phyloP scores from a whole-genome alignment of 2,329 filamentous ascomycete species.

The Alternaria metachromatica region DNA sequence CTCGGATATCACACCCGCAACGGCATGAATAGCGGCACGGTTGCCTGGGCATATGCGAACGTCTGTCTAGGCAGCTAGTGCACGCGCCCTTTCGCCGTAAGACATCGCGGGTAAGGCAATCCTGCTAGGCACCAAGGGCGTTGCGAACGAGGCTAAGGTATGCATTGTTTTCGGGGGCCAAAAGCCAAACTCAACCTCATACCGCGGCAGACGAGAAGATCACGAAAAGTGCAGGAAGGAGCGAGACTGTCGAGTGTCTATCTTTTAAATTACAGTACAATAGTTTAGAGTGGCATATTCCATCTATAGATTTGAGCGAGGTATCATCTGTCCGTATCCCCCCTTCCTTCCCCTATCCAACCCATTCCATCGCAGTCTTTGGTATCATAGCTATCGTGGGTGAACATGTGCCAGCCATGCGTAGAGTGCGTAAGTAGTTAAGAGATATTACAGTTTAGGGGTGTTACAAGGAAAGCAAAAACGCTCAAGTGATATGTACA shows the following conservation, averaged over 20 bases:
- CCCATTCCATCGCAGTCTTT: conserved; percentile 2
- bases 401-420: conserved; percentile 30
- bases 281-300: neutral
- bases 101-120: neutral
- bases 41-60: conserved; percentile 3
- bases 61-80: neutral
- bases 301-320: conserved; percentile 19
- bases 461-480: neutral
- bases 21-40: neutral
- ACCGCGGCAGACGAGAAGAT: neutral
- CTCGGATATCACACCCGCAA: neutral
- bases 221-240: neutral
- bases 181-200: conserved; percentile 15
- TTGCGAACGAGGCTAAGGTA: neutral
- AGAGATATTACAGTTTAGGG: conserved; percentile 13
- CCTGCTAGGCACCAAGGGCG: neutral
- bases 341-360: neutral
- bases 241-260: neutral
- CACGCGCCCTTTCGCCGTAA: neutral
- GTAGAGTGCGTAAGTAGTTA: conserved; percentile 10
- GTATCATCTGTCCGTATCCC: conserved; percentile 9
- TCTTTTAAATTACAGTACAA: neutral
- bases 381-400: conserved; percentile 17
- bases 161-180: neutral
- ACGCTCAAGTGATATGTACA: conserved; percentile 12